Evolutionary conservation across 2,329 filamentous ascomycete species (phyloP).

Genomic region (Fusarium haematococcum): DNA sequence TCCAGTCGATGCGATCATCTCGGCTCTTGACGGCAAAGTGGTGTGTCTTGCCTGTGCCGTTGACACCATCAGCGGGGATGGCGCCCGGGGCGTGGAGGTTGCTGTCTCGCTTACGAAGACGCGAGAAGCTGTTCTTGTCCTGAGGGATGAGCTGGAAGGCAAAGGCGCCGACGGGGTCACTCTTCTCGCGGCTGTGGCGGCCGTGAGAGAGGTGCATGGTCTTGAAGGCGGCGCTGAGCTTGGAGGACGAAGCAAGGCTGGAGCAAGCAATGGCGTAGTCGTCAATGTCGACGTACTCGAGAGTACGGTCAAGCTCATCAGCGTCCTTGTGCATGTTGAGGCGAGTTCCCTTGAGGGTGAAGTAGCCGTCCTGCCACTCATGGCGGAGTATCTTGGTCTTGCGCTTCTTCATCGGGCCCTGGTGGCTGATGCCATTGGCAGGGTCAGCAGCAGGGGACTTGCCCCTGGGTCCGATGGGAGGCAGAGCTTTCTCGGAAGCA

Average conservation of each 20-base stretch:
- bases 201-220: constrained; percentile 73
- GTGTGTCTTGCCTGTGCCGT: constrained; percentile 83
- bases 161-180: constrained; percentile 75
- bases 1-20: constrained; percentile 97
- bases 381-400: constrained; percentile 89
- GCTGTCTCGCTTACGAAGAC: constrained; percentile 67
- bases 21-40: constrained; percentile 91
- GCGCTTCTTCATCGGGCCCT: constrained; percentile 94
- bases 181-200: constrained; percentile 62
- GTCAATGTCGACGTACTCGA: constrained; percentile 87
- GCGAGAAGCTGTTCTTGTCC: constrained; percentile 63
- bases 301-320: constrained; percentile 64
- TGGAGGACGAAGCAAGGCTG: constrained; percentile 78
- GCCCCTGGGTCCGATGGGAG: constrained; percentile 47
- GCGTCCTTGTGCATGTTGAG: constrained; percentile 81
- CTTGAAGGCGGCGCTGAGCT: constrained; percentile 89
- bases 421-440: constrained; percentile 71
- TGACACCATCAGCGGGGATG: constrained; percentile 59
- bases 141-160: constrained; percentile 88
- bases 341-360: constrained; percentile 81
- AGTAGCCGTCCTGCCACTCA: constrained; percentile 94
- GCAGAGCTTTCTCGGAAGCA: constrained; percentile 60
- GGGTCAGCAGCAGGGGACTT: constrained; percentile 49
- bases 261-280: constrained; percentile 91
- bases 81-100: constrained; percentile 50